These are phyloP conservation scores for Gossypium laxum DNA, from an alignment of 441 rosid species.

Conservation along the genomic window DNA sequence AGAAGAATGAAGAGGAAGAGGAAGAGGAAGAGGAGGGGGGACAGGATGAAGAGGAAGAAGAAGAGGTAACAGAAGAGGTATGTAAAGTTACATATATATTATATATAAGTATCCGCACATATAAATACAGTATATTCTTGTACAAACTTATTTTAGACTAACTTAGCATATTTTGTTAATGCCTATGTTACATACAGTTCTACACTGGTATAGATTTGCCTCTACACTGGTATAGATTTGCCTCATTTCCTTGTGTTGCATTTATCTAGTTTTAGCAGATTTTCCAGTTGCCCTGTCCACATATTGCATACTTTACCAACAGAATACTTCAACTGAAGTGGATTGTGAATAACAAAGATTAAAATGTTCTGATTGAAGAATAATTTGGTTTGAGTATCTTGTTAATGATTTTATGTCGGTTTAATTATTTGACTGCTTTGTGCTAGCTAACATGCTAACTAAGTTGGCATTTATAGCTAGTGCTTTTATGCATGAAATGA, in stretches of 20 bases:
- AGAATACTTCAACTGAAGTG: background rate
- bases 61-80: constrained; percentile 73
- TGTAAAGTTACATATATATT: background rate
- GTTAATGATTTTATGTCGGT: background rate
- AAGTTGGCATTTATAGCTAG: background rate
- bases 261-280: constrained; percentile 1
- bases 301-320: background rate
- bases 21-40: constrained; percentile 42
- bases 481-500: background rate
- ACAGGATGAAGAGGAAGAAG: constrained; percentile 56
- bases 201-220: too few relatives aligned
- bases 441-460: background rate
- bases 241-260: background rate
- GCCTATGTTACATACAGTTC: background rate
- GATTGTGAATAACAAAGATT: background rate
- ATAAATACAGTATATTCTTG: background rate
- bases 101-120: background rate
- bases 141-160: background rate
- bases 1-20: constrained; percentile 50
- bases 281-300: background rate
- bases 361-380: background rate
- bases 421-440: background rate
- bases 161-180: background rate
- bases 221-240: background rate
- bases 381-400: background rate